Conservation (phyloP, 768 basidiomycete genomes). For the Tremella yokohamensis region DNA sequence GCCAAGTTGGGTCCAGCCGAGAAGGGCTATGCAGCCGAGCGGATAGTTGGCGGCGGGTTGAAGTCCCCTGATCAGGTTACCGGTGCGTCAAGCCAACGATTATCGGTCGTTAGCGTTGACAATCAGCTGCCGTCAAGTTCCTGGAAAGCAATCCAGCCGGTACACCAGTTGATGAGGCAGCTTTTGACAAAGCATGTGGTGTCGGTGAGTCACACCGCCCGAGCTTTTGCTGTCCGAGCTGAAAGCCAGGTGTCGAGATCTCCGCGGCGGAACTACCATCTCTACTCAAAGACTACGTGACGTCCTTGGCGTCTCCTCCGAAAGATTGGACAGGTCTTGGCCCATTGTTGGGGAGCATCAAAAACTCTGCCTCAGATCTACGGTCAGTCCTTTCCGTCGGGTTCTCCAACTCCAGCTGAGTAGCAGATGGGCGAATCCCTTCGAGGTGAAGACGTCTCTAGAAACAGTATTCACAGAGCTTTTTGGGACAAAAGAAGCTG, state of each 20-base stretch:
- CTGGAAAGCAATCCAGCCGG: conserved; percentile 58
- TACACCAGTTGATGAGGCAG: conserved; percentile 60
- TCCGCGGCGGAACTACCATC: conserved; percentile 62
- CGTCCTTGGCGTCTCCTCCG: conserved; percentile 54
- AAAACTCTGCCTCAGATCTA: conserved; percentile 40
- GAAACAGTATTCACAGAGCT: conserved; percentile 46
- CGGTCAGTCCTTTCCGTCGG: conserved; percentile 24
- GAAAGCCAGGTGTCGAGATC: conserved; percentile 71
- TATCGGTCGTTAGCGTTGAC: conserved; percentile 3
- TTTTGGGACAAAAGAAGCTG: conserved; percentile 45
- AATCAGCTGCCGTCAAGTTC: conserved; percentile 70
- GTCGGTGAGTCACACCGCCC: conserved; percentile 63
- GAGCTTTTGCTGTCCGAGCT: background rate
- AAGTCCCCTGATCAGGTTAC: conserved; percentile 80
- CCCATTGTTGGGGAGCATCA: conserved; percentile 49
- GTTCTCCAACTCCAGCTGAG: background rate
- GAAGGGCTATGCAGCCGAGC: conserved; percentile 62
- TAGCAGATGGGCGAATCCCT: conserved; percentile 47
- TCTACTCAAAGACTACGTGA: conserved; percentile 61
- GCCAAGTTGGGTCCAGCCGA: conserved; percentile 62
- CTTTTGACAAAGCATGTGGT: conserved; percentile 77
- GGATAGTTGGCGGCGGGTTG: conserved; percentile 68
- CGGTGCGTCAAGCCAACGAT: conserved; percentile 57
- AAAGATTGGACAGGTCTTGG: conserved; percentile 74
- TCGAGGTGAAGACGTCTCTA: conserved; percentile 42